phyloP scores from a whole-genome alignment of 345 rosid genomes.

The Gynandropsis gynandra region DNA sequence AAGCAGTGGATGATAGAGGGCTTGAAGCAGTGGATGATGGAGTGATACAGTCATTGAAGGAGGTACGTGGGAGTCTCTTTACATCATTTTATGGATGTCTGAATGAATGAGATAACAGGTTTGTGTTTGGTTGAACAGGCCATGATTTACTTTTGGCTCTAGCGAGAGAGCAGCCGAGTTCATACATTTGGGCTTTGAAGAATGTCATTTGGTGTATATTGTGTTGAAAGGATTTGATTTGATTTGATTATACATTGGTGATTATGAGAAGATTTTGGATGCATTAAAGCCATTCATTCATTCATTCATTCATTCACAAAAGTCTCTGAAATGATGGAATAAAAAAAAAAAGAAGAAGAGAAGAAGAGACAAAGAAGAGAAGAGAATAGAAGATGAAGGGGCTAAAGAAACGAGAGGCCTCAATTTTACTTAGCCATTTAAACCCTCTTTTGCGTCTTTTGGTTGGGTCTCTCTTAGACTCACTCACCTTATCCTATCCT shows the following conservation, averaged over 20 bases:
- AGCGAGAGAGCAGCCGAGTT: conserved; percentile 5
- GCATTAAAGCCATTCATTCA: too few relatives aligned
- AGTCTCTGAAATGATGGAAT: too few relatives aligned
- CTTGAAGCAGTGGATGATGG: conserved; percentile 56
- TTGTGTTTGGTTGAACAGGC: conserved; percentile 46
- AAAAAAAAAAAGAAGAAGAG: neutral
- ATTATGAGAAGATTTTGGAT: too few relatives aligned
- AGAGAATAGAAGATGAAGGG: conserved; percentile 26
- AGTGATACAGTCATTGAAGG: conserved; percentile 22
- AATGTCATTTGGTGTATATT: too few relatives aligned
- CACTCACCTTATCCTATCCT: conserved; percentile 75
- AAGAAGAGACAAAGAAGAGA: conserved; percentile 19
- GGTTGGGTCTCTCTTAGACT: conserved; percentile 13
- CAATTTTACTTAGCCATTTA: conserved; percentile 42
- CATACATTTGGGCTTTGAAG: neutral
- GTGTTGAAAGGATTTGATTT: too few relatives aligned
- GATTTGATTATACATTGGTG: too few relatives aligned
- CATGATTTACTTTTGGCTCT: conserved; percentile 76
- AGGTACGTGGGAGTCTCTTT: conserved; percentile 14
- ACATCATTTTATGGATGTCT: neutral
- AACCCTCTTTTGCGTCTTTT: conserved; percentile 22
- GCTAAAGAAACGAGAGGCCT: conserved; percentile 54
- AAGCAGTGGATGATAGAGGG: conserved; percentile 40
- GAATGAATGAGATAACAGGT: neutral
- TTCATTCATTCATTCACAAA: too few relatives aligned